Base-by-base conservation (phyloP, 441 rosid species). In the Erysimum cheiri region DNA sequence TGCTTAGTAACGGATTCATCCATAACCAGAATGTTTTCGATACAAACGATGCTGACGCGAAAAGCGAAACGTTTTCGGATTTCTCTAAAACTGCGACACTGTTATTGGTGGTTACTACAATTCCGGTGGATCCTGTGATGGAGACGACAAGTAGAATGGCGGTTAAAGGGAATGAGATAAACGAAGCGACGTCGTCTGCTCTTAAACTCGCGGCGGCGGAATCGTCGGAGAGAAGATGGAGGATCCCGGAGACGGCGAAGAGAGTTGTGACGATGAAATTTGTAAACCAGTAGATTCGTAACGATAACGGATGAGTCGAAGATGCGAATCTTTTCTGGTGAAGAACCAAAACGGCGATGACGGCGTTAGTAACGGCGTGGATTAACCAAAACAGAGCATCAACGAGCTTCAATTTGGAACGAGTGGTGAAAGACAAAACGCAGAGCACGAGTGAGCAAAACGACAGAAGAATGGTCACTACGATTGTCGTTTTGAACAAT, bases 21-120 rank as follows among this genome's bases (percentile, higher is more conserved):
- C 97, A 93, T 54, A 93, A 17, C 99, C 96, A 94, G 61, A 94
- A 94, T 55, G 88, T 77, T 68, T 83, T 92, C 3, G 97, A 92
- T 36, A 86, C 0, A 6, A 68, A n/a, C 10, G 97, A 84, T 57
- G 99, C 99, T 5, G 94, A 82, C 47, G 97, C 96, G 53, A 80
- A 92, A 6, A 81, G 80, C 56, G 81, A 86, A 13, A 87, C 91
- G 36, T 69, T 84, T 9, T 53, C 80, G 26, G 84, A 28, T 75
- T 87, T 84, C 19, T 46, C 72, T 72, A 77, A 41, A 59, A 67
- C 54, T 28, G 77, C 78, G 80, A 56, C 68, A 49, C 82, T 61
- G n/a, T 22, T 52, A 3, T 0, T 49, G 4, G 71, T 67, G 39
- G 66, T 75, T 31, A 60, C 73, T 4, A 57, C 70, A 3, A 90